phyloP scores from a whole-genome alignment of 2,329 filamentous ascomycete genomes.

The Penicillium sp. region DNA sequence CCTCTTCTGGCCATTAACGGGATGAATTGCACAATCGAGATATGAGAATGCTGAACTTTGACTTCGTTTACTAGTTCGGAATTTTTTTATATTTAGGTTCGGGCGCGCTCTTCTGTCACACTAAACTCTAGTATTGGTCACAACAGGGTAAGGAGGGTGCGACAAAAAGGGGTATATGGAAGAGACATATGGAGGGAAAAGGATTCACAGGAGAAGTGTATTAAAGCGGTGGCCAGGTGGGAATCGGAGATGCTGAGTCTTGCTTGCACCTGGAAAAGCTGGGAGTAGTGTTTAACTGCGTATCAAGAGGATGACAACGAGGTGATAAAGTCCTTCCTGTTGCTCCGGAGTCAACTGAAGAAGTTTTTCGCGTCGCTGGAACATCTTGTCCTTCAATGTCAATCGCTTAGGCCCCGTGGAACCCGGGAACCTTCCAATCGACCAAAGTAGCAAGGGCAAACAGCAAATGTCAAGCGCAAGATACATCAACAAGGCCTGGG shows the following conservation, averaged over 20 bases:
- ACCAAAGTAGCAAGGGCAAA: neutral
- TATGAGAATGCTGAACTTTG: neutral
- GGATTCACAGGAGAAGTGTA: neutral
- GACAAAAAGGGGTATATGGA: neutral
- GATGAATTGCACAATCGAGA: neutral
- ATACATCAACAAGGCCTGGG: neutral
- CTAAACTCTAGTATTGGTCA: neutral
- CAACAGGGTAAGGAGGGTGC: neutral
- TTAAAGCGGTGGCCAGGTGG: too few relatives aligned
- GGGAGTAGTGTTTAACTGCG: too few relatives aligned
- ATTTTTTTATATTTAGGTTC: too few relatives aligned
- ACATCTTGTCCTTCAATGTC: neutral
- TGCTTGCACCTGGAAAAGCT: too few relatives aligned
- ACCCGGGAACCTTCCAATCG: neutral
- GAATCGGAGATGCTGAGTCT: neutral
- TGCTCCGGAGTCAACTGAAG: neutral
- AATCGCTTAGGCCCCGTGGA: neutral
- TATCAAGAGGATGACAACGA: neutral
- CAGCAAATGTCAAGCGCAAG: neutral
- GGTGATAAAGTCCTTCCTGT: neutral
- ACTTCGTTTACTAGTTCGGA: too few relatives aligned
- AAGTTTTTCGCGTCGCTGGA: neutral
- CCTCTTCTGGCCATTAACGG: neutral
- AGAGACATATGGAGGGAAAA: too few relatives aligned
- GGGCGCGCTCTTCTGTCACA: neutral